Evolutionary conservation across 306 rosid genomes (phyloP).

Genomic region (Medicago arabica): DNA sequence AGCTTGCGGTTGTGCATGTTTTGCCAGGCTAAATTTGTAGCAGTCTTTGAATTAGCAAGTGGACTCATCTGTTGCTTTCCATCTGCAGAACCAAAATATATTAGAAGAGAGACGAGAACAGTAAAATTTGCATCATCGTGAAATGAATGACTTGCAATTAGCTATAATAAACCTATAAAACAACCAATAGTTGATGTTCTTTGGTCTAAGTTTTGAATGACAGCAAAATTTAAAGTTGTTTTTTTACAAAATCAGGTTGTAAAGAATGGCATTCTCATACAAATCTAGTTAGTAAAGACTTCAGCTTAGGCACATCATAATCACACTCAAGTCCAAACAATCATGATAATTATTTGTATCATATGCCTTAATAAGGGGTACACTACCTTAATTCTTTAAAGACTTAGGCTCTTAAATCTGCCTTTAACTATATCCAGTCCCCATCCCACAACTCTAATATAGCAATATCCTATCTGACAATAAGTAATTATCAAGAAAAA

Average conservation of each 20-base stretch:
- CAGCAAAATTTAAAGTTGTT: not conserved
- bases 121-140: constrained; percentile 12
- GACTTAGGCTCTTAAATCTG: not conserved
- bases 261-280: not conserved
- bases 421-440: no score
- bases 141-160: constrained; percentile 5
- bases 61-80: constrained; percentile 55
- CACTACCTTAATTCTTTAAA: not conserved
- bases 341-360: not conserved
- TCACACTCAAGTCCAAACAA: not conserved
- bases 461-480: no score
- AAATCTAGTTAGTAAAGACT: not conserved
- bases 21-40: constrained; percentile 49
- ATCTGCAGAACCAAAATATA: constrained; percentile 44
- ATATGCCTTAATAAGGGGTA: not conserved
- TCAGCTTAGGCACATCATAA: not conserved
- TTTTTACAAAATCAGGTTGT: not conserved
- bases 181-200: not conserved
- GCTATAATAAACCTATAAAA: not conserved
- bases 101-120: constrained; percentile 21
- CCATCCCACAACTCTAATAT: no score
- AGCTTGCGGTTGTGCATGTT: constrained; percentile 39
- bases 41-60: constrained; percentile 43
- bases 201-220: not conserved
- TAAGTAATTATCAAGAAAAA: not conserved